Evolutionary conservation across 805 yeast species (phyloP), one percentile per base, ranked within the genome.

Genomic region (Soucietia sequanensis): DNA sequence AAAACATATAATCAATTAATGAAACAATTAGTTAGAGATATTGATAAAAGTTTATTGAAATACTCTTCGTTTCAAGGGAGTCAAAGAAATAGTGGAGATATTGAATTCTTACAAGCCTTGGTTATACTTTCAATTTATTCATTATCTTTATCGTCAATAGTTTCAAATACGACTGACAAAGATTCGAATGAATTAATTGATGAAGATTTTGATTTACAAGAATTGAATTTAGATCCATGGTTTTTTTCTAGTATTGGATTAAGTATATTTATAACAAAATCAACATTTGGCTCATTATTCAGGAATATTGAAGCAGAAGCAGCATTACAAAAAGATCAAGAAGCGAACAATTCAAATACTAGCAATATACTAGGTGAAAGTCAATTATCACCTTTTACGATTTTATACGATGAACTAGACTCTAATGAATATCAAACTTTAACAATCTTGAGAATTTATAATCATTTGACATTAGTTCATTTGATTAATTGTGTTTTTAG

Each of bases 391-490:
- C 54, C 58, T 11, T 51, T 48, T 25, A 49, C 62, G 9, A 50
- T 60, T n/a, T 44, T 62, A n/a, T 58, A 55, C 25, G 62, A 60
- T 29, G 59, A 59, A 18, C 41, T 57, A 13, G 64, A 54, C 34
- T 43, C 58, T 4, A 70, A 65, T 24, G 79, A 73, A 37, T 69
- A 71, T 42, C 77, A 72, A 43, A 69, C 70, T 33, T 58, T 80
- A 26, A 74, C 85, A 0, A 63, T 76, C 4, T 72, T 78, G 43
- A 63, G 93, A 29, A 69, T 84, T 6, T 82, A 86, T 76, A 85
- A 84, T 55, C 89, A 83, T 43, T 61, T 85, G 35, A 72, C 80
- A 18, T 60, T 84, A 34, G 82, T 75, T 3, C 93, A 85, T 47
- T 49, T 84, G 38, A 76, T 78, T n/a, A 72, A 76, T 49, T 78